Percentiles rank a stretch among this genome's conserved stretches.
These are phyloP conservation scores for Boletus subparvulus DNA, from an alignment of 768 basidiomycete genomes.

Conservation along the genomic window DNA sequence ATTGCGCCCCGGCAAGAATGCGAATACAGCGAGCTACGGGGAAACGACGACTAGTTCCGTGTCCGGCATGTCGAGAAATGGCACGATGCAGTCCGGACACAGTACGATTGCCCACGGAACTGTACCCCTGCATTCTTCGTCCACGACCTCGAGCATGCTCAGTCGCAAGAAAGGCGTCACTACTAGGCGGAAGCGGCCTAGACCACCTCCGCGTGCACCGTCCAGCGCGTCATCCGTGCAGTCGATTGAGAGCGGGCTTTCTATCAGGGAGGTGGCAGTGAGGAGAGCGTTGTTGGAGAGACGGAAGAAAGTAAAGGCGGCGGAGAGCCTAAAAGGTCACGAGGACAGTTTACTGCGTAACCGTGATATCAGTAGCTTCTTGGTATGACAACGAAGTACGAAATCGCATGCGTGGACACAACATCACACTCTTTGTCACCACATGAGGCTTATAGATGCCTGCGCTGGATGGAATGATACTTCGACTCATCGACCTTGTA, in stretches of 20 bases:
- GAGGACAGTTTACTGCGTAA: not conserved
- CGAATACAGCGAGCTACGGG: not conserved
- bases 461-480: not conserved
- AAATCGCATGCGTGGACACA: too few relatives aligned
- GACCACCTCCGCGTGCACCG: conserved; percentile 17
- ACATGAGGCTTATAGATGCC: not conserved
- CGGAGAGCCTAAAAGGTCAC: not conserved
- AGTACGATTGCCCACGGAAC: not conserved
- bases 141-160: conserved; percentile 18
- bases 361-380: not conserved
- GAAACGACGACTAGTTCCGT: not conserved
- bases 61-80: conserved; percentile 12
- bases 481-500: not conserved
- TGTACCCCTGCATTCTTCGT: not conserved
- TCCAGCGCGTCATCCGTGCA: conserved; percentile 30
- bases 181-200: conserved; percentile 20
- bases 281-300: conserved; percentile 28
- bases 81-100: conserved; percentile 7
- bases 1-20: not conserved
- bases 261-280: conserved; percentile 22
- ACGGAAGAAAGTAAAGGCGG: conserved; percentile 21
- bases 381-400: not conserved
- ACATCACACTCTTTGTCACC: not conserved
- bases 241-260: conserved; percentile 24
- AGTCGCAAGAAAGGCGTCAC: conserved; percentile 21